A percentile compares a stretch with the other conserved stretches of the same genome.
Evolutionary conservation across 106 monocot species (phyloP).

Genomic region (Triglochin maritima): DNA sequence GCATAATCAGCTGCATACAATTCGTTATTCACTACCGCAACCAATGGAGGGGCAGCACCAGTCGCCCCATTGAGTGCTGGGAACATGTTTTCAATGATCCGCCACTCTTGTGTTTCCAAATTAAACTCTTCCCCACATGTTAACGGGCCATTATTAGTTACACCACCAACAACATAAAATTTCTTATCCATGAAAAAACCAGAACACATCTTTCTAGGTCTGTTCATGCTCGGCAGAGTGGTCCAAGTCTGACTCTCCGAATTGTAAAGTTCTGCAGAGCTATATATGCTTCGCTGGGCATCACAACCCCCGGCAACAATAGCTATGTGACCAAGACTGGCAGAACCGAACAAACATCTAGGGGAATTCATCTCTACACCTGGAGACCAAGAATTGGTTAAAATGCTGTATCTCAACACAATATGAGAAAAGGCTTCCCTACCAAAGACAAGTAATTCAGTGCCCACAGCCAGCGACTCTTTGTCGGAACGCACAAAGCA

Average conservation of each 20-base stretch:
- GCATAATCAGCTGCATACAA: conserved; percentile 62
- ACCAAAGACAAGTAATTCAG: conserved; percentile 83
- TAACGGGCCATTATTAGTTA: conserved; percentile 30
- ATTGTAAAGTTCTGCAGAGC: conserved; percentile 70
- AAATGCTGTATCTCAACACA: conserved; percentile 53
- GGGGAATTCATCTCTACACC: conserved; percentile 55
- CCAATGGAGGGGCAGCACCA: conserved; percentile 62
- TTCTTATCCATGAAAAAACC: conserved; percentile 88
- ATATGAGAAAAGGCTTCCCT: conserved; percentile 43
- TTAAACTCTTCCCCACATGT: conserved; percentile 82
- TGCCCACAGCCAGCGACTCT: conserved; percentile 85
- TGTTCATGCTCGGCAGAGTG: conserved; percentile 56
- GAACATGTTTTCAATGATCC: conserved; percentile 55
- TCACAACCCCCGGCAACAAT: conserved; percentile 69
- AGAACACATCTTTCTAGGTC: conserved; percentile 69
- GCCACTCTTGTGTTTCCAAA: conserved; percentile 45
- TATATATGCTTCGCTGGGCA: conserved; percentile 29
- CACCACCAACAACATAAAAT: conserved; percentile 82
- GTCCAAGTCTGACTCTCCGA: conserved; percentile 53
- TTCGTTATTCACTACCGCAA: conserved; percentile 76
- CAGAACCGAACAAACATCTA: conserved; percentile 81
- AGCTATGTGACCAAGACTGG: conserved; percentile 63
- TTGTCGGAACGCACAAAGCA: conserved; percentile 79
- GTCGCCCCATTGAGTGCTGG: conserved; percentile 35
- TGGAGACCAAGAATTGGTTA: conserved; percentile 50